These are phyloP conservation scores for Diaporthe vexans DNA, from an alignment of 2,329 filamentous ascomycete genomes.

Conservation along the genomic window DNA sequence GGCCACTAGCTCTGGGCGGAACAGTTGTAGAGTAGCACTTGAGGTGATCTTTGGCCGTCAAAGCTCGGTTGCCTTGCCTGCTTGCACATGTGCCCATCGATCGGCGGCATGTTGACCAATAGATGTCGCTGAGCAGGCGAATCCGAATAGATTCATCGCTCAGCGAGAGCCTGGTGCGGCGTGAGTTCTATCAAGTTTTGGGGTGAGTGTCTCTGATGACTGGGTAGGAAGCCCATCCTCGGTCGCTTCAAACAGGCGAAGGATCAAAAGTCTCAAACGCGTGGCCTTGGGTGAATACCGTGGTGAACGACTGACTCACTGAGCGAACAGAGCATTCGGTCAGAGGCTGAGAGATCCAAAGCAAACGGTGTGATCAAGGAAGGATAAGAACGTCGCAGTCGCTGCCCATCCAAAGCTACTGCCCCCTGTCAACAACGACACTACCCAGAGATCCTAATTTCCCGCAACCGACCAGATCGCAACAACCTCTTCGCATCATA, in stretches of 20 bases:
- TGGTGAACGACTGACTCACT: not conserved
- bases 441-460: too few species aligned
- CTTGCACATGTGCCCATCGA: not conserved
- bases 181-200: not conserved
- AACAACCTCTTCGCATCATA: not conserved
- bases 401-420: not conserved
- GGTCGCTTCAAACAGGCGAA: not conserved
- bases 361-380: too few species aligned
- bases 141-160: too few species aligned
- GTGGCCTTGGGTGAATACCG: not conserved
- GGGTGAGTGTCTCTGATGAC: slow-evolving; percentile 12
- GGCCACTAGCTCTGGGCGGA: not conserved
- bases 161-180: too few species aligned
- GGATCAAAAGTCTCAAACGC: not conserved
- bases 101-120: not conserved
- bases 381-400: not conserved
- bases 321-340: not conserved
- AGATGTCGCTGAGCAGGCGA: not conserved
- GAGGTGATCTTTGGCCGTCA: too few species aligned
- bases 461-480: not conserved
- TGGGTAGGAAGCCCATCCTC: not conserved
- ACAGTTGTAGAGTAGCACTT: not conserved
- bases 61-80: not conserved
- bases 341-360: too few species aligned
- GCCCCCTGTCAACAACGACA: not conserved